Base-by-base conservation (phyloP, 2,329 filamentous ascomycete species). In the Xylariomycetidae sp. region DNA sequence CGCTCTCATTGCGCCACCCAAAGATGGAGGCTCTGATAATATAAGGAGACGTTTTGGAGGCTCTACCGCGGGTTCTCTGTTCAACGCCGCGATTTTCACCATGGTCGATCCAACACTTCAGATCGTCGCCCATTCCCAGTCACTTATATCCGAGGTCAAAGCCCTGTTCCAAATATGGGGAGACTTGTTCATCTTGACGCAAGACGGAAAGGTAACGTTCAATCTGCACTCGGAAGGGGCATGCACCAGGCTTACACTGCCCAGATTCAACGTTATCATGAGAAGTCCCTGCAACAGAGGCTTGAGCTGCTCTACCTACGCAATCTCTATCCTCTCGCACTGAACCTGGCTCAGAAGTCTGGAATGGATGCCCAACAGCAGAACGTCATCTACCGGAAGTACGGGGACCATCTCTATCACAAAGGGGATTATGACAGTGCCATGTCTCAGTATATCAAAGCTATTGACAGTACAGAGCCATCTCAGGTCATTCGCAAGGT, bases 361-460 rank as follows among this genome's bases (percentile, higher is more conserved):
- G 85, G 87, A 2, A 72, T 95, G 50, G 85, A 89, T 56, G 62
- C 67, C 3, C 68, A 81, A 29, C 86, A 95, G 57, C 86, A 94
- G 49, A 95, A 93, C 50, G 69, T 85, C 37, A 98, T 98, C 38
- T 93, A 90, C 53, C 80, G 90, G 38, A 89, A 82, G 55, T 96
- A 95, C 58, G 92, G 90, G 10, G 92, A 98, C 56, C 85, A 90
- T 51, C 63, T 96, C 4, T 96, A 98, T 52, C 86, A 93, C 45
- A 95, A 94, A 52, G 87, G 85, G 4, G 89, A 95, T 53, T 98
- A 90, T 53, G 92, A 98, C 53, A 92, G 85, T 6, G 89, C 93
- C n/a, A 98, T 98, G 93, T 83, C 93, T 50, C 92, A 96, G 58
- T 98, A 98, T 54, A 79, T 98, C 42, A 84, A 87, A 48, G 90